Base-by-base conservation (phyloP, 805 yeast species). In the Phaffomyces antillensis region DNA sequence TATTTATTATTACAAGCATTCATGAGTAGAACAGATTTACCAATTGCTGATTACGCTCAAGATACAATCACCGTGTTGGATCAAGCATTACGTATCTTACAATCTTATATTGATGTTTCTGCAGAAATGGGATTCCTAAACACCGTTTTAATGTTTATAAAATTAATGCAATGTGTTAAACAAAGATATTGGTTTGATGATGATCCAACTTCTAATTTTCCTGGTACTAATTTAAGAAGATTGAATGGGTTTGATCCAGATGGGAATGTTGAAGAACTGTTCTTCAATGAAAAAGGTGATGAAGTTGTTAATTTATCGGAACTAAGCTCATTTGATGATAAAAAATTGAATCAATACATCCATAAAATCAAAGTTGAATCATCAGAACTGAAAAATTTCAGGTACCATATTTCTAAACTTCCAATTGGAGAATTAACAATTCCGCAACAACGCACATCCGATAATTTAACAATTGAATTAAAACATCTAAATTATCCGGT, bases 41-140 rank as follows among this genome's bases (percentile, higher is more conserved):
- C 98, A 2, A 86, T 93, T 57, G 95, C 96, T 0, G 99, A 93
- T 70, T 93, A 93, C 60, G 72, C 84, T 10, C 98, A 91, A 60
- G 99, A 93, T 63, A 89, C 96, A 0, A 79, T 89, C 13, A 82
- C 97, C 0, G 96, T 93, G 10, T 68, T 93, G 46, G 99, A 95
- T 59, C 99, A 93, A 66, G 80, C 95, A 8, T 70, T 93, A 58
- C 95, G 99, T 76, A 83, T 93, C 50, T 66, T 90, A 43, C 99
- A 93, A 60, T 97, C 98, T 0, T 83, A 77, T 53, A 82, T 91
- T 47, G 99, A 93, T 64, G 87, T 86, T 18, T 81, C 93, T 1
- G 79, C 96, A 2, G 97, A 91, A 54, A 58, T 81, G 52, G 96
- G 96, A 0, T 83, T 78, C 54, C 67, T 81, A 39, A 59, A 72